Base-by-base conservation (phyloP, 441 rosid genomes). In the Syzygium malaccense region DNA sequence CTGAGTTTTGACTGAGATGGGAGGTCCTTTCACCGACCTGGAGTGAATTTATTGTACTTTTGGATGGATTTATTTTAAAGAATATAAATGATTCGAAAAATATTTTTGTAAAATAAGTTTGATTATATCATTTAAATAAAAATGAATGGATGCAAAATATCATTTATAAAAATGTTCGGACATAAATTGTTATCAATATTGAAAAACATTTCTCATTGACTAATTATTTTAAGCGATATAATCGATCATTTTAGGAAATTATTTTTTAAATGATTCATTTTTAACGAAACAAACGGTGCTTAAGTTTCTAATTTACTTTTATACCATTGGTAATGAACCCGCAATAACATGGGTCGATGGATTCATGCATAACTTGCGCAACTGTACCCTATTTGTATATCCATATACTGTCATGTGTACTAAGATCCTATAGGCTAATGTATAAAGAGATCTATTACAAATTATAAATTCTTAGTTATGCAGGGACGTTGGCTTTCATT, bases 241-340 rank as follows among this genome's bases (percentile, higher is more conserved):
- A 62, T 3, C 19, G 7, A 64, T n/a, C 20, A 4, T 64, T 64
- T 64, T 30, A n/a, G 37, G 0, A 0, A 15, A 64, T 64, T 30
- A 64, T 64, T 14, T 62, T n/a, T 2, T 15, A 30, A 30, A 30
- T n/a, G 8, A 30, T 64, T 15, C 23, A 64, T 30, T 64, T 15
- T 30, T 7, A 4, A 2, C 1, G 0, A 15, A 7, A 64, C 0
- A n/a, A 7, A 64, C 15, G 5, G 11, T 30, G 37, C n/a, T 37
- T 64, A 15, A 64, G 8, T 7, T 15, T 30, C 6, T 64, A 64
- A 64, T 64, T 30, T 64, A 15, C 37, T 64, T 30, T 15, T n/a
- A 64, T n/a, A 30, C 37, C 30, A n/a, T 64, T 7, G 71, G 30
- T 64, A 7, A 64, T 30, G 37, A 64, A 55, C 20, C 56, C 20